phyloP scores from a whole-genome alignment of 768 basidiomycete genomes.

The Sporobolomyces roseus region DNA sequence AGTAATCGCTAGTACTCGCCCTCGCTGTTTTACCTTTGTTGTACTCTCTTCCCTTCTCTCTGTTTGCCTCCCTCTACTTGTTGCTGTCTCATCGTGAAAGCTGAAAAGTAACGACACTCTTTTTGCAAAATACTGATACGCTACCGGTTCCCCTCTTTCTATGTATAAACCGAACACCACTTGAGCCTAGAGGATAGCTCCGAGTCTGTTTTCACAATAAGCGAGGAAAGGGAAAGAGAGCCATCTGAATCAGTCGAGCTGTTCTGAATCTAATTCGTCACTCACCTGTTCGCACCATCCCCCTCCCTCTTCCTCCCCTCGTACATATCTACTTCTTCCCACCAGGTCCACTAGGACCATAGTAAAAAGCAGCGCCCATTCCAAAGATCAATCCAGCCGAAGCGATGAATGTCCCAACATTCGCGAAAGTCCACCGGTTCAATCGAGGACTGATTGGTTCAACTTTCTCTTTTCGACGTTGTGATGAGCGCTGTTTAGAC shows the following conservation, averaged over 20 bases:
- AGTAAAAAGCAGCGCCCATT: slow-evolving; percentile 40
- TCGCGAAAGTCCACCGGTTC: slow-evolving; percentile 33
- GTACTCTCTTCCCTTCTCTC: background rate
- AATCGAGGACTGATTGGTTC: background rate
- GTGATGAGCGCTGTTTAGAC: too few species aligned
- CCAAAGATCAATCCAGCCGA: slow-evolving; percentile 35
- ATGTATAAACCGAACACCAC: too few species aligned
- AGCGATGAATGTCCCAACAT: slow-evolving; percentile 27
- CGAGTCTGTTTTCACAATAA: slow-evolving; percentile 28
- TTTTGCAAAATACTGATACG: too few species aligned
- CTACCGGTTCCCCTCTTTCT: too few species aligned
- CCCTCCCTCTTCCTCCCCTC: background rate
- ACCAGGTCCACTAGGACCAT: slow-evolving; percentile 40
- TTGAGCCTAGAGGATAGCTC: slow-evolving; percentile 31
- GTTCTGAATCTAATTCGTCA: slow-evolving; percentile 7
- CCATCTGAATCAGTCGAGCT: slow-evolving; percentile 42
- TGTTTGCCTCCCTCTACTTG: too few species aligned
- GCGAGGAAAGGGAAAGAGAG: background rate
- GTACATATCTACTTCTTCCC: slow-evolving; percentile 8
- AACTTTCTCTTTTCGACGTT: too few species aligned
- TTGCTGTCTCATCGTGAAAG: too few species aligned
- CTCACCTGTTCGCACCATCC: slow-evolving; percentile 4
- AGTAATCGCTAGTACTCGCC: too few species aligned
- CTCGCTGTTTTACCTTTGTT: background rate
- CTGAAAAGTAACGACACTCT: too few species aligned